These are phyloP conservation scores for Mycotypha africana DNA, from an alignment of 371 early-diverging fungal genomes.

Conservation along the genomic window DNA sequence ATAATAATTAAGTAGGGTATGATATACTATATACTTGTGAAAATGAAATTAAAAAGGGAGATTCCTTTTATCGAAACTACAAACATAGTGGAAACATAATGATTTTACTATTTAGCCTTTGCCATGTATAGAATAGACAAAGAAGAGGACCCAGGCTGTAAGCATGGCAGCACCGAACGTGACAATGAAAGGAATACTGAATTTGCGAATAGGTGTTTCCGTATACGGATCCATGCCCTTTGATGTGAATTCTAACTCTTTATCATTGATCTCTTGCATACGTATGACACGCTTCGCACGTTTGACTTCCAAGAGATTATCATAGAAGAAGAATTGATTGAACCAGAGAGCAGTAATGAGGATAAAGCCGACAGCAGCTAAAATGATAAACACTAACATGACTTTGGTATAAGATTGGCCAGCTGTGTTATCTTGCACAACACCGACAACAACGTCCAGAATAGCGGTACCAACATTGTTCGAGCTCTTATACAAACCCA, in stretches of 20 bases:
- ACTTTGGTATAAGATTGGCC: constrained; percentile 30
- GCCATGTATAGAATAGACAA: constrained; percentile 33
- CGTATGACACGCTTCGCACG: constrained; percentile 25
- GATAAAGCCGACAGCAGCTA: constrained; percentile 30
- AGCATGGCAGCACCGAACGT: constrained; percentile 20
- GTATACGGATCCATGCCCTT: constrained; percentile 33
- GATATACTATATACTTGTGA: too few species aligned
- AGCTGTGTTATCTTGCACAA: constrained; percentile 43
- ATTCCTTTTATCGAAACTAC: too few species aligned
- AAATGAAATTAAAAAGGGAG: too few species aligned
- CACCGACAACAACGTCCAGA: constrained; percentile 44
- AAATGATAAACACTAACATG: constrained; percentile 32
- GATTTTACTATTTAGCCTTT: constrained; percentile 2
- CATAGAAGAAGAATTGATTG: constrained; percentile 24
- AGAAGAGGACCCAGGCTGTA: constrained; percentile 42
- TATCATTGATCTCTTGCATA: constrained; percentile 40
- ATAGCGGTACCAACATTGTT: constrained; percentile 47
- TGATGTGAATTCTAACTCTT: constrained; percentile 25
- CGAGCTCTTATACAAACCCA: constrained; percentile 46
- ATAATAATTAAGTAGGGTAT: too few species aligned
- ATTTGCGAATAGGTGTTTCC: constrained; percentile 6
- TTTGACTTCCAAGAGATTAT: constrained; percentile 26
- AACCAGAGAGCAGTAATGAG: constrained; percentile 22
- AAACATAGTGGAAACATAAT: too few species aligned
- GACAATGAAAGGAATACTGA: constrained; percentile 23